A percentile compares a stretch with the other conserved stretches of the same genome.
These are phyloP conservation scores for Aspergillus carbonarius DNA, from an alignment of 2,329 filamentous ascomycete genomes.

Conservation along the genomic window DNA sequence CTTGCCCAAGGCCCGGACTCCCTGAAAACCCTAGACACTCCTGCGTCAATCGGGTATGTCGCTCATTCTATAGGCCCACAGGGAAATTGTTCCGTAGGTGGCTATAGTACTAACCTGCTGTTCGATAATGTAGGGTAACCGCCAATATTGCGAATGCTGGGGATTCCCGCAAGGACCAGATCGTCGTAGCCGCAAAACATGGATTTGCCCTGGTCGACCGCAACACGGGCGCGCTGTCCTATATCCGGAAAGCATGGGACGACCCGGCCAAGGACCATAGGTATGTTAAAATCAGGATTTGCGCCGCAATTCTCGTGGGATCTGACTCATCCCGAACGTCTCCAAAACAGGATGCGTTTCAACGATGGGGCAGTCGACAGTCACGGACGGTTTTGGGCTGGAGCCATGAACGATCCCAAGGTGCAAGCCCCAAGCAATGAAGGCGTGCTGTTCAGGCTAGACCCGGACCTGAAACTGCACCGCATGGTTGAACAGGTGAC, in stretches of 20 bases:
- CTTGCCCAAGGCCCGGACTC: conserved; percentile 63
- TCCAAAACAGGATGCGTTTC: conserved; percentile 51
- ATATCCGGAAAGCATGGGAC: conserved; percentile 58
- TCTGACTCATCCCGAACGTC: conserved; percentile 14
- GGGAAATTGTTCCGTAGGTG: background rate
- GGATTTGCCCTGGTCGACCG: conserved; percentile 78
- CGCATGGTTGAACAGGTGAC: conserved; percentile 63
- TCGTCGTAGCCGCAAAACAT: conserved; percentile 77
- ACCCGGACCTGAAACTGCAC: conserved; percentile 59
- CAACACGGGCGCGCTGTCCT: conserved; percentile 54
- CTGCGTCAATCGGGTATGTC: conserved; percentile 54
- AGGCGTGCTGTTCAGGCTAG: conserved; percentile 74
- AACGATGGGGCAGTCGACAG: conserved; percentile 85
- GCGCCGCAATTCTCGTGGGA: background rate
- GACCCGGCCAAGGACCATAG: conserved; percentile 47
- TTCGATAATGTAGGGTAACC: conserved; percentile 57
- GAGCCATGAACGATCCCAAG: conserved; percentile 80
- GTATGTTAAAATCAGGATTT: conserved; percentile 30
- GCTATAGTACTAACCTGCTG: conserved; percentile 46
- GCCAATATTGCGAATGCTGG: conserved; percentile 70
- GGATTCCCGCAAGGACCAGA: conserved; percentile 54
- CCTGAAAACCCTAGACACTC: conserved; percentile 57
- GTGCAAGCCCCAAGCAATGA: conserved; percentile 51
- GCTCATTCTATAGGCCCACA: background rate
- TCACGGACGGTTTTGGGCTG: conserved; percentile 79